These are phyloP conservation scores for Talaromyces sp. DNA, from an alignment of 2,329 filamentous ascomycete genomes.

Conservation along the genomic window DNA sequence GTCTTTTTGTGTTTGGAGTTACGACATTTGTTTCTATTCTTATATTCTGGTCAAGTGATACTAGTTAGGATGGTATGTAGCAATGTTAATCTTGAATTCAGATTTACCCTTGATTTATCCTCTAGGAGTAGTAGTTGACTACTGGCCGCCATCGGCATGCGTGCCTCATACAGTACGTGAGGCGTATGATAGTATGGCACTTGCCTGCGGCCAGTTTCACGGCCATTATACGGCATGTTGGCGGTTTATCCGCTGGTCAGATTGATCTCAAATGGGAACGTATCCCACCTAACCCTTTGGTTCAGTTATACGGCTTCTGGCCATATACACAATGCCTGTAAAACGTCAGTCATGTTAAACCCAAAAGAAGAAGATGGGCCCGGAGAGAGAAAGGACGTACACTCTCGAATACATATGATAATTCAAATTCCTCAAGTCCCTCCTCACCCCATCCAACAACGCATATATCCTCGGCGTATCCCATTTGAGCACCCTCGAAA, in stretches of 20 bases:
- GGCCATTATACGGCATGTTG: background rate
- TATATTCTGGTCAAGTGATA: background rate
- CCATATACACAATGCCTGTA: slow-evolving; percentile 20
- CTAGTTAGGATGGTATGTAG: slow-evolving; percentile 1
- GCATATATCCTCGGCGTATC: slow-evolving; percentile 19
- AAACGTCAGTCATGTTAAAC: background rate
- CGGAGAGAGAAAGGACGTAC: background rate
- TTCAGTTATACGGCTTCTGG: slow-evolving; percentile 27
- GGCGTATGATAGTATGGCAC: background rate
- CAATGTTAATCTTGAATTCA: background rate
- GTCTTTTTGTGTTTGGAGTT: background rate
- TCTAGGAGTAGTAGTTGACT: background rate
- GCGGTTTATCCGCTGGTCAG: background rate
- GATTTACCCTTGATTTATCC: background rate
- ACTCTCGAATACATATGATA: slow-evolving; percentile 21
- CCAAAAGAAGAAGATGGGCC: background rate
- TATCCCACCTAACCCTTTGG: slow-evolving; percentile 14
- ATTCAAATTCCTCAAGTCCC: slow-evolving; percentile 20
- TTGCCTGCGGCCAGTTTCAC: background rate
- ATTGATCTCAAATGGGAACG: background rate
- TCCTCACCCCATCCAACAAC: slow-evolving; percentile 8
- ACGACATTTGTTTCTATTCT: slow-evolving; percentile 8
- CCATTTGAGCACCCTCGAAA: slow-evolving; percentile 30
- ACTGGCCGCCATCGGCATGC: background rate
- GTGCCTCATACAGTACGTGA: background rate